phyloP scores from a whole-genome alignment of 139 green algal genomes.

The Chlamydomonas incerta region DNA sequence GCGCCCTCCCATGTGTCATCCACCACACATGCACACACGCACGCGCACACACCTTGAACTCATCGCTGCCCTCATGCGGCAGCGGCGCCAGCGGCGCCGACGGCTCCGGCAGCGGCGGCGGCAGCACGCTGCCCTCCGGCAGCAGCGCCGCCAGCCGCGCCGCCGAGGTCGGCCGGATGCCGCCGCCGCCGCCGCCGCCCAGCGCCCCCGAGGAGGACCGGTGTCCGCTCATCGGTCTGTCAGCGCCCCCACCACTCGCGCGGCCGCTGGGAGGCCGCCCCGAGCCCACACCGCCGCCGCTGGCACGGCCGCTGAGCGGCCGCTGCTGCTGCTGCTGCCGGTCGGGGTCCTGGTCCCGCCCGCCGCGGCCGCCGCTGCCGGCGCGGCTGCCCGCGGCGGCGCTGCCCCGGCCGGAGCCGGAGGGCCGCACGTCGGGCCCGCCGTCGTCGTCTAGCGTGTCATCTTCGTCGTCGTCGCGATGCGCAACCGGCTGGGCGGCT shows the following conservation, averaged over 20 bases:
- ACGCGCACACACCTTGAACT: constrained; percentile 39
- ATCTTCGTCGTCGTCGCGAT: constrained; percentile 11
- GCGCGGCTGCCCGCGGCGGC: neutral
- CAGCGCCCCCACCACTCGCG: neutral
- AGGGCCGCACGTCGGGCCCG: neutral
- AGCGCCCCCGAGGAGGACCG: neutral
- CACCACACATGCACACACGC: too few relatives aligned
- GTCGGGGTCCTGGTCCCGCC: neutral
- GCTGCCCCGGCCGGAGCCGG: neutral
- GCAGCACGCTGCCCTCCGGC: constrained; percentile 2
- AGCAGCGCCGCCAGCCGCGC: neutral
- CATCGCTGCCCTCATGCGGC: constrained; percentile 20
- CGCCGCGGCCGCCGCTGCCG: neutral
- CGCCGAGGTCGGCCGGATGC: neutral
- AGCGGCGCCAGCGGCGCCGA: constrained; percentile 7
- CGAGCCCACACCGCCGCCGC: neutral
- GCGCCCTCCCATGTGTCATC: too few relatives aligned
- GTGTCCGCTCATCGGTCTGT: too few relatives aligned
- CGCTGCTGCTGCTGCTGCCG: neutral
- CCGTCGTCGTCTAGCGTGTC: constrained; percentile 37
- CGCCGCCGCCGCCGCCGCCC: neutral
- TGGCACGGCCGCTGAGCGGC: neutral
- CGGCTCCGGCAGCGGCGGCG: constrained; percentile 30
- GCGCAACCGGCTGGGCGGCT: too few relatives aligned
- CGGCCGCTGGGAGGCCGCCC: too few relatives aligned